phyloP scores from a whole-genome alignment of 495 filamentous ascomycete genomes.

The Hyaloscypha hepaticicola region DNA sequence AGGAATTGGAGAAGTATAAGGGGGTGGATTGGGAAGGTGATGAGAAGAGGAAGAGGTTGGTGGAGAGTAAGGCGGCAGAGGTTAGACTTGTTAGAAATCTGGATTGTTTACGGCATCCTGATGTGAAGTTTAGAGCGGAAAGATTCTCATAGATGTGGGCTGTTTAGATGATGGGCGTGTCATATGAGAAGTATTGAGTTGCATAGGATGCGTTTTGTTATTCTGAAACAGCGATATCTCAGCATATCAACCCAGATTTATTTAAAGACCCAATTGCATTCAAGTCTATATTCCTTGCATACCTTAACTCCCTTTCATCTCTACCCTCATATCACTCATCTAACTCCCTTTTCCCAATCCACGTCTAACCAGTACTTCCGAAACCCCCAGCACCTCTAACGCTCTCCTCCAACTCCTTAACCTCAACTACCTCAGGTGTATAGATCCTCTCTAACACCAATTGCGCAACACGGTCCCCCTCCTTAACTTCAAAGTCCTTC shows the following conservation, averaged over 20 bases:
- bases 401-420: constrained; percentile 85
- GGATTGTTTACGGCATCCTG: constrained; percentile 60
- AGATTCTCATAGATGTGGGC: constrained; percentile 20
- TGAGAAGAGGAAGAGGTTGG: constrained; percentile 62
- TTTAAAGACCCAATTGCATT: not conserved
- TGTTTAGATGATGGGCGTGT: not conserved
- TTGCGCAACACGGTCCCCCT: constrained; percentile 89
- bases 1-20: constrained; percentile 44
- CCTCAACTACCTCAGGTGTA: constrained; percentile 86
- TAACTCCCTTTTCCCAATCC: not conserved
- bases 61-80: constrained; percentile 74
- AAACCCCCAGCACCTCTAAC: constrained; percentile 90
- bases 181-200: not conserved
- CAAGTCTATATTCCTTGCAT: not conserved
- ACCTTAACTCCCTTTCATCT: constrained; percentile 26
- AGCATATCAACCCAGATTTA: not conserved
- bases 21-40: constrained; percentile 43
- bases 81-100: constrained; percentile 74
- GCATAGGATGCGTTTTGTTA: not conserved
- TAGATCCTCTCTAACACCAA: constrained; percentile 90
- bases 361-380: constrained; percentile 72
- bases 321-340: not conserved
- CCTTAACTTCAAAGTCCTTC: constrained; percentile 75
- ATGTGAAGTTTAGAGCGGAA: constrained; percentile 55
- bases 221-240: not conserved